These are phyloP conservation scores for Phytophthora meadii DNA, from an alignment of 352 stramenopile genomes.

Conservation along the genomic window DNA sequence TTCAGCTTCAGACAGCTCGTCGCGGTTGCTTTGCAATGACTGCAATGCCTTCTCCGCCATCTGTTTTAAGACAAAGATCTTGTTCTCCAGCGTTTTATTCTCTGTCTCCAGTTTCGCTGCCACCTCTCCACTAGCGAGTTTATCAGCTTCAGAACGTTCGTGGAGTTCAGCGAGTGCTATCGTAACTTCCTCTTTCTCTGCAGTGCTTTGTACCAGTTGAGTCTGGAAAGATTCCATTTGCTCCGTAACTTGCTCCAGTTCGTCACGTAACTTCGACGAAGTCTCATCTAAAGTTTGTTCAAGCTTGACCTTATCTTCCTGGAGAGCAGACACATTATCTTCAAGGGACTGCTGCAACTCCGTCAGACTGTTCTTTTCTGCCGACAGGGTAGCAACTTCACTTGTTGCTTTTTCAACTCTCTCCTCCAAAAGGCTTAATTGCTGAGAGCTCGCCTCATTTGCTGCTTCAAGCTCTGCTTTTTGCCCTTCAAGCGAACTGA, in stretches of 20 bases:
- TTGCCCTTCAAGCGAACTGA: slow-evolving; percentile 43
- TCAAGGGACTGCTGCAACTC: slow-evolving; percentile 46
- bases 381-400: slow-evolving; percentile 35
- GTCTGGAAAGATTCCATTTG: slow-evolving; percentile 28
- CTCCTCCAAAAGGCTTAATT: slow-evolving; percentile 33
- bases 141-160: slow-evolving; percentile 27
- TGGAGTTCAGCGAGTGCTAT: slow-evolving; percentile 15
- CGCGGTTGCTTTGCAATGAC: slow-evolving; percentile 32
- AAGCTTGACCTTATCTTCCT: slow-evolving; percentile 50
- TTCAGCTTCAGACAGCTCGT: slow-evolving; percentile 34
- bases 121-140: slow-evolving; percentile 23
- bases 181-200: slow-evolving; percentile 32
- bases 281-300: slow-evolving; percentile 50
- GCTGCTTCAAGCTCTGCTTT: slow-evolving; percentile 44
- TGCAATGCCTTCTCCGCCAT: slow-evolving; percentile 46
- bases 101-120: slow-evolving; percentile 35
- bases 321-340: slow-evolving; percentile 36
- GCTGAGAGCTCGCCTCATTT: slow-evolving; percentile 28
- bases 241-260: slow-evolving; percentile 31
- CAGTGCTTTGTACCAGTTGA: slow-evolving; percentile 22
- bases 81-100: slow-evolving; percentile 40
- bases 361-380: slow-evolving; percentile 36
- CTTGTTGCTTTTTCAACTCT: slow-evolving; percentile 22
- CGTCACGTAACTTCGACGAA: slow-evolving; percentile 30
- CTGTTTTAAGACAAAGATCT: slow-evolving; percentile 35